Evolutionary conservation across 2,329 filamentous ascomycete species (phyloP).

Genomic region (Graphilbum ipis-grandicollis): DNA sequence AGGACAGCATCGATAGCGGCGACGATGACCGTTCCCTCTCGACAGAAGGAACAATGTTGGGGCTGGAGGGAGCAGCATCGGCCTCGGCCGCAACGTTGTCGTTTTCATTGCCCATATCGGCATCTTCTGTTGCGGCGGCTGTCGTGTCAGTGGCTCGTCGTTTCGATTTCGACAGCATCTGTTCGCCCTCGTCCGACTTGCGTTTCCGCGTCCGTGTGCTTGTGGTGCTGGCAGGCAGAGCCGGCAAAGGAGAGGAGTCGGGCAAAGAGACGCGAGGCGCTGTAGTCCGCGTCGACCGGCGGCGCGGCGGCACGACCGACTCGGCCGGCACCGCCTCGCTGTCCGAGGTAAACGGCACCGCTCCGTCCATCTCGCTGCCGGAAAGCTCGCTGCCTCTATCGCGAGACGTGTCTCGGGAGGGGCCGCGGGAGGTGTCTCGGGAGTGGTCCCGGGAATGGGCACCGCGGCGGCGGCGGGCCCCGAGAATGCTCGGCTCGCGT

Average conservation of each 20-base stretch:
- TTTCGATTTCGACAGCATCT: conserved; percentile 7
- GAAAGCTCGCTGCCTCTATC: neutral
- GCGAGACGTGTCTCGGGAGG: conserved; percentile 19
- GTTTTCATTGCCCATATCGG: neutral
- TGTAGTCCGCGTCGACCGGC: neutral
- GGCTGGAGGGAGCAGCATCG: neutral
- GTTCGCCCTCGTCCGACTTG: conserved; percentile 8
- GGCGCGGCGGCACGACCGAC: neutral
- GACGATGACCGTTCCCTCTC: neutral
- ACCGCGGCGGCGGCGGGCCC: conserved; percentile 25
- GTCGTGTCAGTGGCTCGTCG: conserved; percentile 1
- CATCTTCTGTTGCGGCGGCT: neutral
- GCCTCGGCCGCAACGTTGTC: neutral
- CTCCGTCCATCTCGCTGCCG: conserved; percentile 2
- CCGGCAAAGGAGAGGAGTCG: conserved; percentile 2
- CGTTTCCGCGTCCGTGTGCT: conserved; percentile 6
- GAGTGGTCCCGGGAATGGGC: too few relatives aligned
- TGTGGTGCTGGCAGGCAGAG: neutral
- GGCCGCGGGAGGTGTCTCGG: neutral
- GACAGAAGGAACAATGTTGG: neutral
- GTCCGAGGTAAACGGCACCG: conserved; percentile 1
- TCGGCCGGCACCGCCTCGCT: neutral
- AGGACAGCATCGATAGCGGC: conserved; percentile 17
- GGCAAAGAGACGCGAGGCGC: neutral
- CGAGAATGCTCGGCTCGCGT: conserved; percentile 44